phyloP scores from a whole-genome alignment of 257 asterid genomes.

The Gentiana dahurica region DNA sequence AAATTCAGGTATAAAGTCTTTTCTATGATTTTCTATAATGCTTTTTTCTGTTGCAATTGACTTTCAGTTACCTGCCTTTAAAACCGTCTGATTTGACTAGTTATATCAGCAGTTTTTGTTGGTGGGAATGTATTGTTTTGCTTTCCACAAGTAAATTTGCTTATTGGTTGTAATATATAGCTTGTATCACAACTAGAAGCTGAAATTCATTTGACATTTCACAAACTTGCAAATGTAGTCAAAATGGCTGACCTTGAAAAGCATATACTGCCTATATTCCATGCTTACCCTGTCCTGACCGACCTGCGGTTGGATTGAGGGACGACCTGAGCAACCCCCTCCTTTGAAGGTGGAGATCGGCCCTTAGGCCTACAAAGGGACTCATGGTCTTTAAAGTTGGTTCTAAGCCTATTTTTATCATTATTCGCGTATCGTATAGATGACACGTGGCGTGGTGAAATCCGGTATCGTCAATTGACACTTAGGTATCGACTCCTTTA shows the following conservation, averaged over 20 bases:
- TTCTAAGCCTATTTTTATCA: too few species aligned
- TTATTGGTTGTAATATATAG: too few species aligned
- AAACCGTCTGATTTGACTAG: conserved; percentile 1
- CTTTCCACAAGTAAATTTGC: neutral
- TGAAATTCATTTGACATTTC: neutral
- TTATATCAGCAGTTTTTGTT: conserved; percentile 3
- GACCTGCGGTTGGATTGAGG: too few species aligned
- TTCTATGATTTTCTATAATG: neutral
- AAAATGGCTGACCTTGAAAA: neutral
- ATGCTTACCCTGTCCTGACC: too few species aligned
- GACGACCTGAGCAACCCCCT: too few species aligned
- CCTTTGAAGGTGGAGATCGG: too few species aligned
- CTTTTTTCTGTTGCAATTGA: neutral
- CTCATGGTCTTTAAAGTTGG: too few species aligned
- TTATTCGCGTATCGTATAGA: too few species aligned
- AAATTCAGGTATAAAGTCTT: conserved; percentile 52
- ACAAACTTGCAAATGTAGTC: neutral
- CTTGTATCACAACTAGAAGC: neutral
- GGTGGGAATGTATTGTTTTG: conserved; percentile 10
- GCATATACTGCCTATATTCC: too few species aligned
- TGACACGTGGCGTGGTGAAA: too few species aligned
- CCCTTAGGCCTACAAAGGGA: too few species aligned
- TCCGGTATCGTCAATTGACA: too few species aligned
- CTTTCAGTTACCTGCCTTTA: conserved; percentile 7
- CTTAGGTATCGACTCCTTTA: neutral